Base-by-base conservation (phyloP, 352 stramenopile species). In the Blastocystis sp. region DNA sequence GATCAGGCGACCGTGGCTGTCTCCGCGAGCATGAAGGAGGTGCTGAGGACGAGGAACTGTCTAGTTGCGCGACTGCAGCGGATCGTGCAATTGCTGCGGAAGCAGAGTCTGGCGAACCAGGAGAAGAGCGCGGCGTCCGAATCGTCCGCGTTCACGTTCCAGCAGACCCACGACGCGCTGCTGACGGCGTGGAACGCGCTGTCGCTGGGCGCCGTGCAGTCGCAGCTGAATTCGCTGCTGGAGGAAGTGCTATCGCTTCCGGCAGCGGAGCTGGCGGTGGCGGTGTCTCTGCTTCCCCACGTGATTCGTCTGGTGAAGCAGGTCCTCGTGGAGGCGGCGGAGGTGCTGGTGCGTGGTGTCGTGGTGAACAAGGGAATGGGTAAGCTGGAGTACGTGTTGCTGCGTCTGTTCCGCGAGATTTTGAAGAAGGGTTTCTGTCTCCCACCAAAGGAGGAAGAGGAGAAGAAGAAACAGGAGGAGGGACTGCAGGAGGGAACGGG, bases 401-500 rank as follows among this genome's bases (percentile, higher is more conserved):
- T 85, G 63, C 46, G 65, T 4, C 24, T 76, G 24, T 85, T 85
- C 34, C 24, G 38, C 14, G 75, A 85, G 36, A 29, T 85, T 8
- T 34, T 85, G 49, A 85, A 76, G 63, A 85, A 85, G 29, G 75
- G 75, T 16, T 85, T 85, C 63, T 85, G 75, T 42, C 6, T 65
- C 7, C 75, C 75, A 27, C 51, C 24, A 29, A 85, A 85, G 63
- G 11, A 84, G 34, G 6, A 51, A 67, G 57, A 85, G 44, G 32
- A 85, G 46, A 32, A 85, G 57, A 29, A 85, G 29, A 44, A 85
- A 7, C 7, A 85, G 44, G 75, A 75, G 29, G 71, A 65, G 44
- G 71, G 42, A 65, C 29, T 59, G 54, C 93, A 97, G 9, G 96
- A 99, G 76, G 97, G 97, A 59, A 99, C 96, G 14, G 97, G 97